Percentiles rank a stretch among this genome's conserved stretches.
phyloP scores from a whole-genome alignment of 2,329 filamentous ascomycete genomes.

The Stromatinia cepivora region DNA sequence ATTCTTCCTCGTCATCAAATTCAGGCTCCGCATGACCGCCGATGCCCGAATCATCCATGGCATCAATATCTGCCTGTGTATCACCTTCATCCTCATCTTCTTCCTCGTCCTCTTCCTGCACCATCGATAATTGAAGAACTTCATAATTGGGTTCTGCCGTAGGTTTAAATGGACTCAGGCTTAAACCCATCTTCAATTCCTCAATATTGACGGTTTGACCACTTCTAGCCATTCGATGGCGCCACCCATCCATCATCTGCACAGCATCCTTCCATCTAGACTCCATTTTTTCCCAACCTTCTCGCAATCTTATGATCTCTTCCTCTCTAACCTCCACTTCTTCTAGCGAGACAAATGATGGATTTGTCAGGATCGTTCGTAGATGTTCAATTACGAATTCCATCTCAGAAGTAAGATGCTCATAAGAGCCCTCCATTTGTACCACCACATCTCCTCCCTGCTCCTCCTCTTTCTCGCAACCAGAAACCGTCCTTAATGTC shows the following conservation, averaged over 20 bases:
- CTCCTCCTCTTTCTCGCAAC: conserved; percentile 48
- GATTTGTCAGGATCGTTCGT: conserved; percentile 83
- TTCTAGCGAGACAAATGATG: conserved; percentile 92
- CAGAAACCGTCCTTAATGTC: conserved; percentile 69
- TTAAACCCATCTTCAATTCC: conserved; percentile 67
- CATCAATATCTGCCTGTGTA: conserved; percentile 42
- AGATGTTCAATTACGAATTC: conserved; percentile 78
- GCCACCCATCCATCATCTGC: conserved; percentile 88
- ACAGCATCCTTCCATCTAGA: conserved; percentile 86
- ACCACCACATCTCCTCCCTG: conserved; percentile 36
- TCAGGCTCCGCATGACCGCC: conserved; percentile 32
- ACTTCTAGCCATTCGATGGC: conserved; percentile 72
- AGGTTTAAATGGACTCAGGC: conserved; percentile 59
- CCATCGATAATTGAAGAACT: conserved; percentile 40
- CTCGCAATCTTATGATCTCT: conserved; percentile 78
- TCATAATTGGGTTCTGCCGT: conserved; percentile 51
- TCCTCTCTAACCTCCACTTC: conserved; percentile 92
- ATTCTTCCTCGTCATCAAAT: conserved; percentile 33
- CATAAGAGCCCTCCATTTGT: conserved; percentile 49
- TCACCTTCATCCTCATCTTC: conserved; percentile 36
- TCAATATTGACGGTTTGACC: conserved; percentile 69
- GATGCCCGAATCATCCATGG: conserved; percentile 38
- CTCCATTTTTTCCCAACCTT: conserved; percentile 94
- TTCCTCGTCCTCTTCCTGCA: conserved; percentile 26
- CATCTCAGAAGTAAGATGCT: conserved; percentile 70